phyloP scores from a whole-genome alignment of 257 asterid species.

The Salvia splendens region DNA sequence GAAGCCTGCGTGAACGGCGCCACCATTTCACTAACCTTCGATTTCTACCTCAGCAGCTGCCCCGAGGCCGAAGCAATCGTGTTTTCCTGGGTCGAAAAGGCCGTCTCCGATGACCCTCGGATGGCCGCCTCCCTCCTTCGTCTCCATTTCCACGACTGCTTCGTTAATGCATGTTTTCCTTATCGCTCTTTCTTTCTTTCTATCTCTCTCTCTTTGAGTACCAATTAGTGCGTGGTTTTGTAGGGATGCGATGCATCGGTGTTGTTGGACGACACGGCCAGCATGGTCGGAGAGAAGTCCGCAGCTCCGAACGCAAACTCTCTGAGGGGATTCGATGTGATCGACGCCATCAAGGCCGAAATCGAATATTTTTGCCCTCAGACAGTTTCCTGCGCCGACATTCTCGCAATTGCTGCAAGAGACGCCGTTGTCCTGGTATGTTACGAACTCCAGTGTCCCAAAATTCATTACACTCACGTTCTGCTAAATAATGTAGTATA shows the following conservation, averaged over 20 bases:
- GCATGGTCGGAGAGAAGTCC: slow-evolving; percentile 64
- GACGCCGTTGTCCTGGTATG: slow-evolving; percentile 77
- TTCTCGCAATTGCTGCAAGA: slow-evolving; percentile 77
- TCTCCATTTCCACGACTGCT: slow-evolving; percentile 89
- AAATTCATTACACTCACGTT: no score
- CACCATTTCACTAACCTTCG: slow-evolving; percentile 51
- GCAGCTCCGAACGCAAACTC: slow-evolving; percentile 82
- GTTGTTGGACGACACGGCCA: slow-evolving; percentile 61
- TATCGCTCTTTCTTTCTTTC: neutral
- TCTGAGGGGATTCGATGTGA: slow-evolving; percentile 78
- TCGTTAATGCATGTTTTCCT: slow-evolving; percentile 66
- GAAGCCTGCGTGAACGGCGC: slow-evolving; percentile 51
- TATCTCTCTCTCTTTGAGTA: neutral
- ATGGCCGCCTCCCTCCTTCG: slow-evolving; percentile 95
- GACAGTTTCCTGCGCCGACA: slow-evolving; percentile 86
- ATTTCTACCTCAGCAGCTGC: slow-evolving; percentile 57
- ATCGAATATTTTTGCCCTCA: slow-evolving; percentile 65
- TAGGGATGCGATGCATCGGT: slow-evolving; percentile 95
- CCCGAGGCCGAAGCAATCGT: slow-evolving; percentile 76
- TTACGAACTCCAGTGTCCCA: no score
- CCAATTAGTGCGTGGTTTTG: neutral
- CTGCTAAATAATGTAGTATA: no score
- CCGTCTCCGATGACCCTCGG: slow-evolving; percentile 70
- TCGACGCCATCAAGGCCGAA: slow-evolving; percentile 72
- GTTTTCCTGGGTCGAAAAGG: slow-evolving; percentile 74